Conservation (phyloP, 345 rosid genomes). For the Dipteronia dyeriana region DNA sequence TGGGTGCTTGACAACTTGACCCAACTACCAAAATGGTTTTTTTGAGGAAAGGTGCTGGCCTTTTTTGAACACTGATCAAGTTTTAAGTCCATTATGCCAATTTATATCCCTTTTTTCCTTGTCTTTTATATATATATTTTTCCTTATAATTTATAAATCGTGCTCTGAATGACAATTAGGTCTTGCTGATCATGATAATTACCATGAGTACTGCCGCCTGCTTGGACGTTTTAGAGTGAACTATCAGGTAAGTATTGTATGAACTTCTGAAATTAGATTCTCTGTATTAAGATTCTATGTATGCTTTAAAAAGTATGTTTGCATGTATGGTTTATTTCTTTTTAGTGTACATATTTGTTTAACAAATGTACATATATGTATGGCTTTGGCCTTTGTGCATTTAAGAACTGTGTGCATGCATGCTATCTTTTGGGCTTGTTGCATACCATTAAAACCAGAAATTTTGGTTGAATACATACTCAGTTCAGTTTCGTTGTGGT, state of each 20-base stretch:
- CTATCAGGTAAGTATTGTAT: constrained; percentile 67
- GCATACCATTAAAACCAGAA: not conserved
- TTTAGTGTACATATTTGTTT: not conserved
- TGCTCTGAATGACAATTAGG: constrained; percentile 48
- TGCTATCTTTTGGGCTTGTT: not conserved
- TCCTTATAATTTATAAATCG: constrained; percentile 6
- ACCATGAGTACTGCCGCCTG: constrained; percentile 98
- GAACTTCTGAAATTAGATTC: not conserved
- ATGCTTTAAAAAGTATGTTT: not conserved
- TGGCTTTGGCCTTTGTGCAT: not conserved
- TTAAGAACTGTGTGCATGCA: not conserved
- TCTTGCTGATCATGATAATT: constrained; percentile 99
- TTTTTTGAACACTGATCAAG: not conserved
- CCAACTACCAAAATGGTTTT: no score
- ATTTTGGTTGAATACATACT: not conserved
- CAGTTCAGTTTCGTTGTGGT: not conserved
- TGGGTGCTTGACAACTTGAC: no score
- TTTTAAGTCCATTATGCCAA: constrained; percentile 2
- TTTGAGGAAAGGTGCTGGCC: no score
- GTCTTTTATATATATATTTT: not conserved
- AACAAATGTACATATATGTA: constrained; percentile 7
- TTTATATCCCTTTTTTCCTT: not conserved
- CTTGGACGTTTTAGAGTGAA: constrained; percentile 95
- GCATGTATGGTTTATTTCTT: constrained; percentile 1
- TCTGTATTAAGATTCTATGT: not conserved